phyloP scores from a whole-genome alignment of 371 early-diverging fungal genomes.

The Ordospora colligata region DNA sequence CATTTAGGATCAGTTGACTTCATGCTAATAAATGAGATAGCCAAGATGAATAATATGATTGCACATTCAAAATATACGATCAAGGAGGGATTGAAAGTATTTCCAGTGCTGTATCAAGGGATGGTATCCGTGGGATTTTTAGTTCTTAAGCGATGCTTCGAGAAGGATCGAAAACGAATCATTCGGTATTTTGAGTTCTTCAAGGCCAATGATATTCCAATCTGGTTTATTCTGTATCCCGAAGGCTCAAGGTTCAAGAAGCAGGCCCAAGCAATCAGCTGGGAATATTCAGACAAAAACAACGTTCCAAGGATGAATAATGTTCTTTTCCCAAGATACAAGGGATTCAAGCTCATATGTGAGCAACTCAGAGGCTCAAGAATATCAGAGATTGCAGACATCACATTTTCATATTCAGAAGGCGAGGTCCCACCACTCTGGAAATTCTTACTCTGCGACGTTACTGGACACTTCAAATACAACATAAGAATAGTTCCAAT shows the following conservation, averaged over 20 bases:
- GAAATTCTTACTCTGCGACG: slow-evolving; percentile 19
- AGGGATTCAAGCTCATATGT: slow-evolving; percentile 65
- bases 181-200: slow-evolving; percentile 19
- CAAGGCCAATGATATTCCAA: slow-evolving; percentile 6
- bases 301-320: slow-evolving; percentile 65
- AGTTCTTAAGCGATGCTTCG: slow-evolving; percentile 49
- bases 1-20: slow-evolving; percentile 59
- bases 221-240: slow-evolving; percentile 58
- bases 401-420: slow-evolving; percentile 52
- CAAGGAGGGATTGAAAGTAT: slow-evolving; percentile 43
- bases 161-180: slow-evolving; percentile 54
- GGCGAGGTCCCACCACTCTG: slow-evolving; percentile 35
- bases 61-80: slow-evolving; percentile 48
- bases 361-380: slow-evolving; percentile 15
- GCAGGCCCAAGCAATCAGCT: slow-evolving; percentile 57
- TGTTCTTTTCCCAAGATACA: slow-evolving; percentile 69
- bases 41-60: slow-evolving; percentile 13
- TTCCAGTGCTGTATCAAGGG: slow-evolving; percentile 56
- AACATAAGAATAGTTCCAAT: slow-evolving; percentile 24
- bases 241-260: slow-evolving; percentile 57
- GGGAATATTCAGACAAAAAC: slow-evolving; percentile 64
- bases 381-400: slow-evolving; percentile 49
- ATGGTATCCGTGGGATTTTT: slow-evolving; percentile 41
- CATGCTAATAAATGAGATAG: slow-evolving; percentile 41
- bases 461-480: slow-evolving; percentile 31